Conservation (phyloP, 306 rosid genomes). For the Vigna radiata region DNA sequence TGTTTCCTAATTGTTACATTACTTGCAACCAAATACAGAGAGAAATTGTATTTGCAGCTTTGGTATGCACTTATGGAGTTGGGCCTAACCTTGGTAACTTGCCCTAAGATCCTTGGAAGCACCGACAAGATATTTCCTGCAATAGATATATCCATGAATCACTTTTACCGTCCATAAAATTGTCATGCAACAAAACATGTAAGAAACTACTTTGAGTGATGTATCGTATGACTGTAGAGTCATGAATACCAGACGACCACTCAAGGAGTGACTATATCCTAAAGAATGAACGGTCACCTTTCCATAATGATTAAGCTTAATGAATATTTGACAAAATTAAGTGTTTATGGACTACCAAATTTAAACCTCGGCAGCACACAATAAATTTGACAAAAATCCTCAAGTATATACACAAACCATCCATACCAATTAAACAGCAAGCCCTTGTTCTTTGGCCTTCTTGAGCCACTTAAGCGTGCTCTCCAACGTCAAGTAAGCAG, state of each 20-base stretch:
- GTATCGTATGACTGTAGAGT: too few species aligned
- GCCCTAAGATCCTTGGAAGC: constrained; percentile 7
- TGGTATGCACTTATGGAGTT: background rate
- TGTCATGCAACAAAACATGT: background rate
- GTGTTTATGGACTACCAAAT: background rate
- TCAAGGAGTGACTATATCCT: too few species aligned
- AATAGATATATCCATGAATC: constrained; percentile 7
- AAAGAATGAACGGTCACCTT: too few species aligned
- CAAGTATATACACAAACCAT: constrained; percentile 6
- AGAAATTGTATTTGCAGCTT: constrained; percentile 24
- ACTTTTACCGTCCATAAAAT: constrained; percentile 3
- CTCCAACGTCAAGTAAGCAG: constrained; percentile 84
- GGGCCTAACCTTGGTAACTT: background rate
- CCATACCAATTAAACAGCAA: constrained; percentile 53
- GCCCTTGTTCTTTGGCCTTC: constrained; percentile 72
- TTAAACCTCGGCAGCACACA: background rate
- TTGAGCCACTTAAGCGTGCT: constrained; percentile 67
- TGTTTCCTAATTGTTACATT: background rate
- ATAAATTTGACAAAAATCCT: background rate
- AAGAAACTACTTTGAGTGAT: background rate
- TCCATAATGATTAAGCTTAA: too few species aligned
- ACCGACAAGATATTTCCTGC: constrained; percentile 24
- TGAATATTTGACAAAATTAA: too few species aligned
- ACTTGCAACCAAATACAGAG: constrained; percentile 11
- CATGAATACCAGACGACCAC: too few species aligned